These are phyloP conservation scores for Amylostereum chailletii DNA, from an alignment of 1,284 basidiomycete species.

Conservation along the genomic window DNA sequence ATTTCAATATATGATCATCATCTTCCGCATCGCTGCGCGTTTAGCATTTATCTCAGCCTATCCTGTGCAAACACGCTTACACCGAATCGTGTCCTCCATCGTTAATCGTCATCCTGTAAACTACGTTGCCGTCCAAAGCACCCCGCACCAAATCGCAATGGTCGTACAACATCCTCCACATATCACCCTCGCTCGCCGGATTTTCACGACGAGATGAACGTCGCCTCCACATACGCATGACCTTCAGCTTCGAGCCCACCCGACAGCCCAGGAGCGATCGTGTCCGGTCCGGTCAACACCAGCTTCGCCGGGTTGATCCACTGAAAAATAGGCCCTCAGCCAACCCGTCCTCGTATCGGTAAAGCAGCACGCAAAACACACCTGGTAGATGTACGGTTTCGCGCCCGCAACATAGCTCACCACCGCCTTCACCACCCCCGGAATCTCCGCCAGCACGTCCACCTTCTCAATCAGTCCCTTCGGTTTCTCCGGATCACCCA, in stretches of 20 bases:
- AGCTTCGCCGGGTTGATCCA: slow-evolving; percentile 77
- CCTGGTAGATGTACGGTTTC: slow-evolving; percentile 92
- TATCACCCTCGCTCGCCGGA: not conserved
- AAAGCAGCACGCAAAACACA: slow-evolving; percentile 22
- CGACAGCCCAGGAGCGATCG: slow-evolving; percentile 33
- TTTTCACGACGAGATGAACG: slow-evolving; percentile 66
- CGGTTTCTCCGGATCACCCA: slow-evolving; percentile 44
- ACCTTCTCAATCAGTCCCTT: slow-evolving; percentile 94
- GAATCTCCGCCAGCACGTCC: slow-evolving; percentile 94
- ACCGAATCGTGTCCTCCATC: no score
- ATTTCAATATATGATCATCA: no score
- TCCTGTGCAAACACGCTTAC: no score
- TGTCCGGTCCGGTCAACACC: slow-evolving; percentile 55
- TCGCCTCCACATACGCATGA: slow-evolving; percentile 78
- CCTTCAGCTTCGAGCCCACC: slow-evolving; percentile 58
- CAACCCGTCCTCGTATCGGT: slow-evolving; percentile 9
- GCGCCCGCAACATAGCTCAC: slow-evolving; percentile 88
- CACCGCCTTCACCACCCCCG: slow-evolving; percentile 82
- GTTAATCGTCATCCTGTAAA: no score
- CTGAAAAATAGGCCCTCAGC: slow-evolving; percentile 37
- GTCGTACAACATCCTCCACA: no score
- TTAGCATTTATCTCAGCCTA: no score
- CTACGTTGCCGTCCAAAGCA: no score
- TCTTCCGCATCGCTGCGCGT: no score
- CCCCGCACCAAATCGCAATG: no score